Conservation (phyloP, 1,284 basidiomycete genomes). For the Sporisorium reilianum region DNA sequence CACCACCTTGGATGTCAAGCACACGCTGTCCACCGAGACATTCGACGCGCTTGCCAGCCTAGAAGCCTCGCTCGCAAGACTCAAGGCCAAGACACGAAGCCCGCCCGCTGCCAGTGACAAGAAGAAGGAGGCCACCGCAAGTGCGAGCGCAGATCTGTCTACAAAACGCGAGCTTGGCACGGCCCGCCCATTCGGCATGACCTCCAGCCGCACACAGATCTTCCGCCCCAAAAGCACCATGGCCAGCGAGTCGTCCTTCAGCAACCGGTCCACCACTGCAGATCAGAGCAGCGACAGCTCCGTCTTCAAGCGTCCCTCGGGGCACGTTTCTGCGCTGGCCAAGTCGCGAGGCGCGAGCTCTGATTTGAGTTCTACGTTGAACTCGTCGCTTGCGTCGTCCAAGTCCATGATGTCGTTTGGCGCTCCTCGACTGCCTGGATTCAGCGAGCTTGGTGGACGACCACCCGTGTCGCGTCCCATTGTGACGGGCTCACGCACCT, state of each 20-base stretch:
- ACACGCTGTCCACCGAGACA: conserved; percentile 44
- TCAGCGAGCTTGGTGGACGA: conserved; percentile 13
- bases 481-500: conserved; percentile 9
- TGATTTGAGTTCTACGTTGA: conserved; percentile 12
- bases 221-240: conserved; percentile 12
- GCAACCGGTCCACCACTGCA: conserved; percentile 8
- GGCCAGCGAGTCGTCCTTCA: conserved; percentile 19
- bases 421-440: conserved; percentile 32
- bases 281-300: conserved; percentile 33
- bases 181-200: conserved; percentile 11
- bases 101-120: conserved; percentile 11
- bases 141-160: neutral
- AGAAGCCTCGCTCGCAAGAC: conserved; percentile 46
- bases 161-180: conserved; percentile 30
- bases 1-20: conserved; percentile 30
- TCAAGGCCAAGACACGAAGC: conserved; percentile 31
- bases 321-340: conserved; percentile 34
- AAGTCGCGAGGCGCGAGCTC: conserved; percentile 36
- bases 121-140: conserved; percentile 9
- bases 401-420: conserved; percentile 43
- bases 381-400: conserved; percentile 16
- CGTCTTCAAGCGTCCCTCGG: conserved; percentile 40
- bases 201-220: conserved; percentile 20
- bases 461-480: conserved; percentile 3
- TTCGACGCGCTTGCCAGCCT: conserved; percentile 47